These are phyloP conservation scores for Drosera spatulata DNA, from an alignment of 179 eudicot species.

Conservation along the genomic window DNA sequence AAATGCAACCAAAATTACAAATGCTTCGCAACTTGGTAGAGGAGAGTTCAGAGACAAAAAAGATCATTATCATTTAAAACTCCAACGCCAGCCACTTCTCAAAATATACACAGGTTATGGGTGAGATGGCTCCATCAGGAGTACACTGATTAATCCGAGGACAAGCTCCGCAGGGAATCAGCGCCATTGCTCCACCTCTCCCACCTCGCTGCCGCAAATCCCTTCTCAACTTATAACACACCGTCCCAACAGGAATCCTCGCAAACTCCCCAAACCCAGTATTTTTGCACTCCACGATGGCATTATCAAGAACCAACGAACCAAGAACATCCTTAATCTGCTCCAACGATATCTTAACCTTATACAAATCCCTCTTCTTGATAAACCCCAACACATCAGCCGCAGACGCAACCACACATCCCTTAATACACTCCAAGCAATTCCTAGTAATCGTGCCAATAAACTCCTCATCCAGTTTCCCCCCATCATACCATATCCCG, in stretches of 20 bases:
- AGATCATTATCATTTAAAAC: too few relatives aligned
- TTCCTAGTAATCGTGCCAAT: slow-evolving; percentile 18
- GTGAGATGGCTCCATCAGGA: slow-evolving; percentile 70
- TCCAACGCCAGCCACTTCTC: slow-evolving; percentile 47
- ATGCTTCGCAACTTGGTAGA: too few relatives aligned
- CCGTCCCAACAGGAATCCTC: slow-evolving; percentile 30
- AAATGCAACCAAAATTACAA: too few relatives aligned
- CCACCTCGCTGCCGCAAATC: slow-evolving; percentile 12
- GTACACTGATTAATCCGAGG: slow-evolving; percentile 48
- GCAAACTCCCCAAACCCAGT: slow-evolving; percentile 53
- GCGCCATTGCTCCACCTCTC: slow-evolving; percentile 38
- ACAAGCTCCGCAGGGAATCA: slow-evolving; percentile 79
- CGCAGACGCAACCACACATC: slow-evolving; percentile 32
- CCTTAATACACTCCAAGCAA: slow-evolving; percentile 14
- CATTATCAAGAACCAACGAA: slow-evolving; percentile 48
- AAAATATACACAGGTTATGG: slow-evolving; percentile 54
- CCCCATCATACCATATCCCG: slow-evolving; percentile 60
- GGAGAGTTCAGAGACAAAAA: too few relatives aligned
- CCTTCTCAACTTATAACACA: slow-evolving; percentile 39
- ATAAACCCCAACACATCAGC: slow-evolving; percentile 28
- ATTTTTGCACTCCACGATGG: slow-evolving; percentile 49
- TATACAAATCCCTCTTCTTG: slow-evolving; percentile 5
- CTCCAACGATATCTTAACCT: slow-evolving; percentile 10
- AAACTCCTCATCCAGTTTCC: slow-evolving; percentile 34
- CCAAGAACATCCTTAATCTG: slow-evolving; percentile 42